Base-by-base conservation (phyloP, 1,139 yeast species). In the Arxiozyma bovina region DNA sequence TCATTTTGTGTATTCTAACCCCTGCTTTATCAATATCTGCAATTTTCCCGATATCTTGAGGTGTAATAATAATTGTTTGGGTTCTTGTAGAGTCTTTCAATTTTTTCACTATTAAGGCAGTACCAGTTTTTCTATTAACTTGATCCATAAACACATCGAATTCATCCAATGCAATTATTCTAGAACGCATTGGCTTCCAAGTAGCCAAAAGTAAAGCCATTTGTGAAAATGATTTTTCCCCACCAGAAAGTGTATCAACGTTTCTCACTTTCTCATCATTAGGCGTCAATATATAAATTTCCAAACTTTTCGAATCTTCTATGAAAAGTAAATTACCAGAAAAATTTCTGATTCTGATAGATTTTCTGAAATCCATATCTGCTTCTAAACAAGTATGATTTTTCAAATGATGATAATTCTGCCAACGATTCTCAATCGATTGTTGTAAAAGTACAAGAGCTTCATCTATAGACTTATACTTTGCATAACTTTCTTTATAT, bases 71-170 rank as follows among this genome's bases (percentile, higher is more conserved):
- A 18, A 93, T 86, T 4, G 96, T 86, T 70, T 93, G 99, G 0
- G 91, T 82, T 58, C 83, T 78, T 1, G 61, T 53, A 0, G 83
- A 74, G 57, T 79, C 78, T 42, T 76, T 73, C 48, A 91, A 78
- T 59, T 90, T 87, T 25, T 78, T 79, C 54, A 90, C 75, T 65
- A 94, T 82, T 61, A 91, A 73, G 54, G 80, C 77, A 66, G 94
- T 82, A 60, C 96, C 90, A 53, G 87, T 81, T 50, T 85, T 78
- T 61, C 99, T 79, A 65, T 91, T 91, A 30, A 89, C 88, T 50
- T 91, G 89, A 70, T 94, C 99, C 99, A 94, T 93, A 64, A 85
- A 94, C 38, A 94, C 99, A 72, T 94, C 99, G 69, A 93, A 94
- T 70, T 94, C 99, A 71, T 94, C 99, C 56, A 94, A 73, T 0